Evolutionary conservation across 768 basidiomycete species (phyloP).

Genomic region (Tulasnella sp.): DNA sequence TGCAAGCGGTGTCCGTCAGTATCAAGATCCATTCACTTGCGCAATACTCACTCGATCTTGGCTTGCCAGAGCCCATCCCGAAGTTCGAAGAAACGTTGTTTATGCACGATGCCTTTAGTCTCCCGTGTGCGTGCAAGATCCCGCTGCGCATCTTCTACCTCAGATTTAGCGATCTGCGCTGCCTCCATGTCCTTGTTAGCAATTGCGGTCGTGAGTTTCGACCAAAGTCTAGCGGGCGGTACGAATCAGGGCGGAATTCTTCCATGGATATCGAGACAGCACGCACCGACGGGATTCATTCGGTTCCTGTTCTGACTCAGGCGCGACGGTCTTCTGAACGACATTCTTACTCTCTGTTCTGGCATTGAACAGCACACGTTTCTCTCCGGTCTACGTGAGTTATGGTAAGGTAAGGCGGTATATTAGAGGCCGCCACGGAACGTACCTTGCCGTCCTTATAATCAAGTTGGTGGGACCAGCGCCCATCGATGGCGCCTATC

Average conservation of each 20-base stretch:
- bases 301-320: conserved; percentile 76
- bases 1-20: neutral
- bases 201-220: conserved; percentile 74
- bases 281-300: conserved; percentile 78
- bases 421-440: neutral
- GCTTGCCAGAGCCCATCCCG: conserved; percentile 73
- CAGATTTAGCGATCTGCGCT: conserved; percentile 79
- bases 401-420: neutral
- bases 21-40: neutral
- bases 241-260: neutral
- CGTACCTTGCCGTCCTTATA: conserved; percentile 57
- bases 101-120: conserved; percentile 52
- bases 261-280: neutral
- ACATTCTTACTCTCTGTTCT: conserved; percentile 56
- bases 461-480: conserved; percentile 88
- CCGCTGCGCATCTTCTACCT: conserved; percentile 85
- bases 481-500: conserved; percentile 75
- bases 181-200: conserved; percentile 81
- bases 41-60: conserved; percentile 48
- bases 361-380: conserved; percentile 75
- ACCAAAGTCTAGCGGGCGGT: conserved; percentile 51
- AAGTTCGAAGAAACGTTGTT: conserved; percentile 71
- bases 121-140: conserved; percentile 65
- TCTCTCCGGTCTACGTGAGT: conserved; percentile 45
- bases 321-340: conserved; percentile 70